A percentile compares a stretch with the other conserved stretches of the same genome.
These are phyloP conservation scores for Tetrastigma voinierianum DNA, from an alignment of 164 flowering plant genomes.

Conservation along the genomic window DNA sequence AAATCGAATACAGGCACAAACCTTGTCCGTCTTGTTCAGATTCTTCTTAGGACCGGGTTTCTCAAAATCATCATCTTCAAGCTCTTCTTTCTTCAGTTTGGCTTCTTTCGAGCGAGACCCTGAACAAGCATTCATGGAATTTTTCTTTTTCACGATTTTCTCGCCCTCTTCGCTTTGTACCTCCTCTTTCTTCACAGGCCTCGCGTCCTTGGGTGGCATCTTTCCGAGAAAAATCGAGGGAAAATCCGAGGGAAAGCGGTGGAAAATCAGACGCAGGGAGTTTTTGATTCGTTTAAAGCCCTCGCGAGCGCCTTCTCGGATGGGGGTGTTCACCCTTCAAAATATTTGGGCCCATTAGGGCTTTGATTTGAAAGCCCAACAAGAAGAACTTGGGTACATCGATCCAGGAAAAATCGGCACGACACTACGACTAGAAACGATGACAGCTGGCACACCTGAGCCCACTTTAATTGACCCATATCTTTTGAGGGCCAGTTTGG, in stretches of 20 bases:
- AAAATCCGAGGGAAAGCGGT: not conserved
- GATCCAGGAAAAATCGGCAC: too few relatives aligned
- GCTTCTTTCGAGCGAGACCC: conserved; percentile 20
- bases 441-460: too few relatives aligned
- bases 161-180: conserved; percentile 23
- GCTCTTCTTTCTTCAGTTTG: conserved; percentile 41
- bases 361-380: too few relatives aligned
- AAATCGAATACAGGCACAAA: too few relatives aligned
- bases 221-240: too few relatives aligned
- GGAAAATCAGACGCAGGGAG: not conserved
- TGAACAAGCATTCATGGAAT: conserved; percentile 17
- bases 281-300: not conserved
- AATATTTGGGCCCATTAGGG: too few relatives aligned
- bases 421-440: too few relatives aligned
- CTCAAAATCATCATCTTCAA: conserved; percentile 12
- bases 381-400: too few relatives aligned
- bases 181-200: conserved; percentile 27
- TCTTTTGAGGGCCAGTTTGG: too few relatives aligned
- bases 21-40: too few relatives aligned
- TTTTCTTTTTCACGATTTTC: conserved; percentile 31
- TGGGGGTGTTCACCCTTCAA: too few relatives aligned
- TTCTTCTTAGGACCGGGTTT: conserved; percentile 7
- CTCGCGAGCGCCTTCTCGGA: not conserved
- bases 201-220: conserved; percentile 45
- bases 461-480: too few relatives aligned